These are phyloP conservation scores for Dissophora ornata DNA, from an alignment of 192 early-diverging fungal genomes.

Conservation along the genomic window DNA sequence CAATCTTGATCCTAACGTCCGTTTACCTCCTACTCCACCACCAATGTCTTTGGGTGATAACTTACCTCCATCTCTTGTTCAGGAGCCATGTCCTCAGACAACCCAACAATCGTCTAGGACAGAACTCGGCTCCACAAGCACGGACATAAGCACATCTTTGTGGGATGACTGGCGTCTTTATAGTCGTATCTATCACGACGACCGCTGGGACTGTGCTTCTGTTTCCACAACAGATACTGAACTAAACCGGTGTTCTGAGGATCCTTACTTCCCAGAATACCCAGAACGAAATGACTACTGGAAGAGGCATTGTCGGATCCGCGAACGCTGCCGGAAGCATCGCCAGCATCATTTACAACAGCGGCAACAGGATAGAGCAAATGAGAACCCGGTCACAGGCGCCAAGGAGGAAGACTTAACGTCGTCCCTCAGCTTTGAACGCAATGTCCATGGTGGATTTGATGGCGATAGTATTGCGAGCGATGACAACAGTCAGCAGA, in stretches of 20 bases:
- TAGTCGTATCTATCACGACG: conserved; percentile 35
- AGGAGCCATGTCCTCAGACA: neutral
- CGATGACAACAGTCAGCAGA: neutral
- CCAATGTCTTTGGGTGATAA: neutral
- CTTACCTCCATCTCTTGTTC: neutral
- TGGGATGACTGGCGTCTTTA: conserved; percentile 17
- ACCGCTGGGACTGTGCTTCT: conserved; percentile 48
- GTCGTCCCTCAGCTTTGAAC: too few relatives aligned
- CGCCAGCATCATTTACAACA: conserved; percentile 8
- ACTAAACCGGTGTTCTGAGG: conserved; percentile 9
- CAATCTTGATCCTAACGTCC: conserved; percentile 9
- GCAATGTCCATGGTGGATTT: too few relatives aligned
- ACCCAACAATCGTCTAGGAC: neutral
- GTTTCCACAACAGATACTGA: conserved; percentile 28
- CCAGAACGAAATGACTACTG: conserved; percentile 51
- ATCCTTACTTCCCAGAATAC: conserved; percentile 34
- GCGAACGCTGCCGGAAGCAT: conserved; percentile 31
- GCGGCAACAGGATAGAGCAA: neutral
- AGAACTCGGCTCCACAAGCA: neutral
- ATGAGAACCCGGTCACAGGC: neutral
- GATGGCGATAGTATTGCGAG: too few relatives aligned
- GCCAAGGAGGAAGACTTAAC: neutral
- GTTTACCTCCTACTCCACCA: neutral
- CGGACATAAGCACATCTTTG: neutral
- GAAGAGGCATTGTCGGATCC: conserved; percentile 43